A percentile compares a stretch with the other conserved stretches of the same genome.
phyloP scores from a whole-genome alignment of 2,329 filamentous ascomycete genomes.

The Neonectria sp. region DNA sequence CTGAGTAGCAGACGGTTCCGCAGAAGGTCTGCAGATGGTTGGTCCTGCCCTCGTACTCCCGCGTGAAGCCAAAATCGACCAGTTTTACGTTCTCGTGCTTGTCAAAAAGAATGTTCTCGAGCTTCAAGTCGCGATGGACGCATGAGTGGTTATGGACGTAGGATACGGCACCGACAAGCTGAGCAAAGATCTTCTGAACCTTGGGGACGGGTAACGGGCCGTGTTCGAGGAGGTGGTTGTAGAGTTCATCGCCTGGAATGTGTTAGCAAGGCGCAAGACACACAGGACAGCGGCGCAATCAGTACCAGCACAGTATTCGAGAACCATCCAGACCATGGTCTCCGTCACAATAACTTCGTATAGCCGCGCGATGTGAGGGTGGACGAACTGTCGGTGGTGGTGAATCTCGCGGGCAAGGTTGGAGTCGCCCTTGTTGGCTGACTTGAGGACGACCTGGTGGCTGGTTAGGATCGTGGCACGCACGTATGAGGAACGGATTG shows the following conservation, averaged over 20 bases:
- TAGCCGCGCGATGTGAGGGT: slow-evolving; percentile 95
- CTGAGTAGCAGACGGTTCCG: slow-evolving; percentile 97
- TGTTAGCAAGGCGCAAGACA: slow-evolving; percentile 43
- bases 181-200: slow-evolving; percentile 95
- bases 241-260: slow-evolving; percentile 87
- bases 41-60: slow-evolving; percentile 95
- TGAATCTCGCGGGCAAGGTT: slow-evolving; percentile 98
- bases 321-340: slow-evolving; percentile 91
- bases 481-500: background rate
- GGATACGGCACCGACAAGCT: slow-evolving; percentile 93
- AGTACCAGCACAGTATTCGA: slow-evolving; percentile 94
- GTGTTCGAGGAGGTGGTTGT: slow-evolving; percentile 93
- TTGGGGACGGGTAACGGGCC: slow-evolving; percentile 88
- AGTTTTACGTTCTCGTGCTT: slow-evolving; percentile 98
- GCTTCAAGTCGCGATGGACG: slow-evolving; percentile 95
- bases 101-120: slow-evolving; percentile 92
- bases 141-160: slow-evolving; percentile 97
- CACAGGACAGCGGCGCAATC: background rate
- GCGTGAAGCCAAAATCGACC: slow-evolving; percentile 97
- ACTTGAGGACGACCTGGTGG: slow-evolving; percentile 93
- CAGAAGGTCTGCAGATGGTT: slow-evolving; percentile 98
- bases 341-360: slow-evolving; percentile 99
- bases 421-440: slow-evolving; percentile 93
- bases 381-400: slow-evolving; percentile 97
- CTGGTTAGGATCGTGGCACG: slow-evolving; percentile 21